Evolutionary conservation across 768 basidiomycete species (phyloP), one percentile per base, ranked within the genome.

Genomic region (Multifurca ochricompacta): DNA sequence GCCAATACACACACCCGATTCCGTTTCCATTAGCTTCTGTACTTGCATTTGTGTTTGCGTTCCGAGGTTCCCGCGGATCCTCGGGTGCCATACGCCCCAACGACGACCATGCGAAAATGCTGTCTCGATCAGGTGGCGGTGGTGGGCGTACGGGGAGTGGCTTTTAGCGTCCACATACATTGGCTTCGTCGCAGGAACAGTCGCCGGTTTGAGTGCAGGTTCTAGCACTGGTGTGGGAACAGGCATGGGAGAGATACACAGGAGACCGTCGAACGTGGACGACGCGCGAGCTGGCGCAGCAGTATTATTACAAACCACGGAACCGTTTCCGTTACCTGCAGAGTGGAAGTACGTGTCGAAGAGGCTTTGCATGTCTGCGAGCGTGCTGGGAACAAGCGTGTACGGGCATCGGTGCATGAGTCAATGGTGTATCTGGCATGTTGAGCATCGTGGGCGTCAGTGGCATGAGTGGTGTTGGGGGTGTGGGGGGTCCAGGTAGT

Each of bases 71-170:
- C n/a, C n/a, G n/a, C n/a, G n/a, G n/a, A n/a, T n/a, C n/a, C n/a
- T n/a, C n/a, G n/a, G n/a, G n/a, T n/a, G n/a, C n/a, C 49, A 51
- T 36, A n/a, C 49, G 49, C 6, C 40, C 37, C 25, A 41, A 31
- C 49, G 37, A 51, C 49, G 49, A 51, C 49, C 49, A 51, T 40
- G 49, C 37, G 39, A 51, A 51, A 16, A 41, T n/a, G 49, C 49
- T 51, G 30, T 35, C 34, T 21, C 39, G 36, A 30, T 51, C 49
- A 7, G 34, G 34, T 16, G 34, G 34, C 34, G 34, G 34, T 16
- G 34, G 34, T 16, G 34, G 34, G 34, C 34, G 34, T 16, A 16
- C 8, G 16, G 34, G 34, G 8, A 35, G 16, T 16, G 34, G 34
- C 34, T 35, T 35, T 16, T 35, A 7, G 34, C 34, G 34, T 16